Base-by-base conservation (phyloP, 441 rosid genomes). In the Erodium trifolium region DNA sequence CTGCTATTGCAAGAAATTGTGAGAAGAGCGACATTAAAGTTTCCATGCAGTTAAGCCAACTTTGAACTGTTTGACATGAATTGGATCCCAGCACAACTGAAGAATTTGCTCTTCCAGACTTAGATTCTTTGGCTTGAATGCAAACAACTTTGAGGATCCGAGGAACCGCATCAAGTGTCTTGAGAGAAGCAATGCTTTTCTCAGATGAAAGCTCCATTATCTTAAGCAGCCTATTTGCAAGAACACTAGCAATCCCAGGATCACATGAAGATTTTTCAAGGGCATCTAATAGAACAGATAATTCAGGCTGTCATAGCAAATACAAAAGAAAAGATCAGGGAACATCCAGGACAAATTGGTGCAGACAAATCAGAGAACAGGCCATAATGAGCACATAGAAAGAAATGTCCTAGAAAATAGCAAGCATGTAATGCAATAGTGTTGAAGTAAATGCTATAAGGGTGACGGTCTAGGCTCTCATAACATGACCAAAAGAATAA, bases 81-180 rank as follows among this genome's bases (percentile, higher is more conserved):
- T 85, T 77, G 68, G 86, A 74, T 67, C 67, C 76, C 75, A 67
- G 76, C 74, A 73, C 83, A 14, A 73, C 55, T 76, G 69, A 72
- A 72, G 77, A 45, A 59, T 75, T 69, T 23, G 5, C 68, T 77
- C 68, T 74, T 55, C 71, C 76, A 13, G 79, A 73, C 79, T 79
- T 85, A 68, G 73, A 81, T 79, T 95, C 96, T 73, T 78, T 81
- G 5, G 92, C 90, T 80, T 87, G 95, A 74, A 83, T 75, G 79
- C 92, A 85, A 45, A 88, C 92, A 83, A 95, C 86, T 80, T 83
- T 82, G 71, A 92, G 95, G 78, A 90, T 82, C 73, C 97, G 90
- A 70, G 88, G 79, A 73, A 85, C 78, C 70, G 97, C 98, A 80
- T 79, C 76, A 4, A 90, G 82, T 19, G 87, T 74, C 86, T 85